Base-by-base conservation (phyloP, 2,329 filamentous ascomycete species). In the Alternaria brassicae region DNA sequence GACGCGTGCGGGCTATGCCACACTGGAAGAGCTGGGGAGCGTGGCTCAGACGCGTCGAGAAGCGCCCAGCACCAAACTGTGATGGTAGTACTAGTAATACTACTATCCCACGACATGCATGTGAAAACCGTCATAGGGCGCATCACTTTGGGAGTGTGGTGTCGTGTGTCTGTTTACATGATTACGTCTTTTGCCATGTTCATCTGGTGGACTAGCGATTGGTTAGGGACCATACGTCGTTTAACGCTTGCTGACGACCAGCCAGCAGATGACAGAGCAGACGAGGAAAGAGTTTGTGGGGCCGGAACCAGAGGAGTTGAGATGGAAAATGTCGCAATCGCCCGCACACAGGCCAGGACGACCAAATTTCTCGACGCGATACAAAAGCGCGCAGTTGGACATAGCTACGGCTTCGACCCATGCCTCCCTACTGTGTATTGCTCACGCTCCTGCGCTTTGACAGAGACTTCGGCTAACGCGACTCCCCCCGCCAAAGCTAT, bases 61-160 rank as follows among this genome's bases (percentile, higher is more conserved):
- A 58, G 42, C 56, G 47, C 65, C 56, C 59, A 63, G 61, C 42
- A 60, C 49, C 47, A 56, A 55, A 53, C 34, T 45, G 15, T 52
- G 42, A 59, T 59, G 54, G 53, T 53, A 42, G 45, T 56, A 57
- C 30, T 37, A 59, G 57, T 49, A 55, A 36, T 32, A 44, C 54
- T 59, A 44, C 58, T 51, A 47, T 48, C 39, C 36, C 56, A 50
- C 32, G 51, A 58, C 37, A 60, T 51, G 53, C 58, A 60, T 61
- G 54, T 56, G 40, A 52, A 52, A 55, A 45, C 51, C 34, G 53
- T 39, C 44, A 28, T 58, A 53, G 60, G 62, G 45, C 54, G 60
- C 60, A 61, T 52, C 54, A 56, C 57, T 65, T 63, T 66, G 44
- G 57, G 62, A 55, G 56, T 60, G 61, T 65, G 60, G 55, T 53